A percentile compares a stretch with the other conserved stretches of the same genome.
Evolutionary conservation across 345 rosid genomes (phyloP).

Genomic region (Garcia nutans): DNA sequence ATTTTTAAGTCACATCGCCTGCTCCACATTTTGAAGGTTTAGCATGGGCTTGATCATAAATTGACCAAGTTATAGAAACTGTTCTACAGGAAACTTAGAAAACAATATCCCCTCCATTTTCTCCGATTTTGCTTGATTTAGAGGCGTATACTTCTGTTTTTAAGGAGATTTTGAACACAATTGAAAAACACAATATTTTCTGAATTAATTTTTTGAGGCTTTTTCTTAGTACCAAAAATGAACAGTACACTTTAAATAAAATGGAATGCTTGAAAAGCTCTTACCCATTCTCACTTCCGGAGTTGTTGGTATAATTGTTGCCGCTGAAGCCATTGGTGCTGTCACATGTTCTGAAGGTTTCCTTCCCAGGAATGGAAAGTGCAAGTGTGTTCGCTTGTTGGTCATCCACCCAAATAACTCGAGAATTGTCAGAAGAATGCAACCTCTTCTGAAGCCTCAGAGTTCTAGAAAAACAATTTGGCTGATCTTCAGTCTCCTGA

Average conservation of each 20-base stretch:
- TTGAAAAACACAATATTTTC: not conserved
- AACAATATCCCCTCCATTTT: not conserved
- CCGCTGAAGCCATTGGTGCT: conserved; percentile 22
- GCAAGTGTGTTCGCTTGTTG: conserved; percentile 37
- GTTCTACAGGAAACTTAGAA: not conserved
- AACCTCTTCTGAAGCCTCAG: conserved; percentile 35
- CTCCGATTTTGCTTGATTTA: not conserved
- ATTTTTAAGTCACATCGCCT: not conserved
- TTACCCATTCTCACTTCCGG: conserved; percentile 40
- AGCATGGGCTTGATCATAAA: not conserved
- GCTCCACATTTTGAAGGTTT: not conserved
- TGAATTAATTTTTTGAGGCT: not conserved
- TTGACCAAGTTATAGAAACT: not conserved
- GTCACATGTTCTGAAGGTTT: conserved; percentile 26
- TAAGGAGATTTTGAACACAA: not conserved
- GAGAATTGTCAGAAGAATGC: conserved; percentile 19
- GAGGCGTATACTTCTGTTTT: not conserved
- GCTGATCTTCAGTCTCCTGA: conserved; percentile 35
- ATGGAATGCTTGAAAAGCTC: conserved; percentile 13
- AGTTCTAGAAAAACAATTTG: conserved; percentile 43
- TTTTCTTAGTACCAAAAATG: not conserved
- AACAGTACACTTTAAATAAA: not conserved
- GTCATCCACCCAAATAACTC: conserved; percentile 16
- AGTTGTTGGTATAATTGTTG: conserved; percentile 15
- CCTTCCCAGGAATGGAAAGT: conserved; percentile 26